Evolutionary conservation across 2,329 filamentous ascomycete species (phyloP), one percentile per base, ranked within the genome.

Genomic region (Cytospora leucostoma): DNA sequence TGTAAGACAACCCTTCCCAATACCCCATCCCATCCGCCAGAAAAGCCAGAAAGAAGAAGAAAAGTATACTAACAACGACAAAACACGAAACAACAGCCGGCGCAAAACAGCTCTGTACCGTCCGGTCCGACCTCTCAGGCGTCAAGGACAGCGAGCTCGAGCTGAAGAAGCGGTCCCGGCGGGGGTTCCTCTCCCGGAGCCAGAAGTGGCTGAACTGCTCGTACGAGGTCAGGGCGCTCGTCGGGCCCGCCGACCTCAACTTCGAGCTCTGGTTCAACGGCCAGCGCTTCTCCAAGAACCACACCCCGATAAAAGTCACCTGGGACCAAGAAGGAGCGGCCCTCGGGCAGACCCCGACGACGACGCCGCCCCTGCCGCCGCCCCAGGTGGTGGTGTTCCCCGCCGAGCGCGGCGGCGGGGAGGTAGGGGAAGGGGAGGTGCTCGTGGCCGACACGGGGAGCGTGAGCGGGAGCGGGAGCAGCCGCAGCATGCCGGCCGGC

Each of bases 181-280:
- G 72, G 2, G 71, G 69, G 0, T 73, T 74, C 19, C 74, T 77
- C 58, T 68, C 68, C 8, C 71, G 70, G 17, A 74, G 76, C 10
- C 71, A 73, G 57, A 74, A 71, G 47, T 80, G 74, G 60, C 80
- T 76, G 51, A 66, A 77, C 4, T 78, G 75, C 53, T 71, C 71
- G 7, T 80, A 80, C 58, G 81, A 84, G 56, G 78, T 87, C 0
- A 79, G 83, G 61, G 82, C 84, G 4, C 75, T 85, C 40, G 80
- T 83, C 4, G 83, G 82, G 0, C 79, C 82, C 0, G 80, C 85
- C 0, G 84, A 88, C 62, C 72, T 88, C 40, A 69, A 72, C 7
- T 80, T 80, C 53, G 76, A 71, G 66, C 61, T 80, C 3, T 81
- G 78, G 78, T 79, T 77, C 62, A 74, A 69, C 0, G 77, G 76